phyloP scores from a whole-genome alignment of 352 stramenopile species.

The Thalassiosira livingstoniorum region DNA sequence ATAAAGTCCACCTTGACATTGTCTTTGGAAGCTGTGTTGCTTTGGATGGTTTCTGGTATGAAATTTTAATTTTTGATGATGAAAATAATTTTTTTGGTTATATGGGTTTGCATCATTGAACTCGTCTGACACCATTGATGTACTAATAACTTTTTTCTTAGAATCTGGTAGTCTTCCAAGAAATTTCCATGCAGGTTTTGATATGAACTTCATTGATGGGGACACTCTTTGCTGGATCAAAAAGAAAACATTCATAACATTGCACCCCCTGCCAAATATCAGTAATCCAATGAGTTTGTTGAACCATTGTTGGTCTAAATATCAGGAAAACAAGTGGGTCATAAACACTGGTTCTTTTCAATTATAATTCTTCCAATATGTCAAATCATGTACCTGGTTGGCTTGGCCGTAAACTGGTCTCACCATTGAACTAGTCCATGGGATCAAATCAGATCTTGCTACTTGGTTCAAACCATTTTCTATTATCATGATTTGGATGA shows the following conservation, averaged over 20 bases:
- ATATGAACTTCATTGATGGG: too few relatives aligned
- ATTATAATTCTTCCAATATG: conserved; percentile 18
- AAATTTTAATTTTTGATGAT: too few relatives aligned
- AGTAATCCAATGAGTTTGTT: conserved; percentile 40
- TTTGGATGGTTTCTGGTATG: conserved; percentile 17
- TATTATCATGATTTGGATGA: not conserved
- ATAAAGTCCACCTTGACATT: conserved; percentile 34
- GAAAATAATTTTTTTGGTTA: too few relatives aligned
- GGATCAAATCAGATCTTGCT: conserved; percentile 3
- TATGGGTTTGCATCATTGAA: conserved; percentile 7
- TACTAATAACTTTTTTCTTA: conserved; percentile 1
- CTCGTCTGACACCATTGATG: conserved; percentile 12
- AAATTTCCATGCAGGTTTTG: too few relatives aligned
- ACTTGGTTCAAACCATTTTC: conserved; percentile 25
- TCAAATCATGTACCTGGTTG: conserved; percentile 18
- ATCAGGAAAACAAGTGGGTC: conserved; percentile 25
- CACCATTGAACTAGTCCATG: conserved; percentile 19
- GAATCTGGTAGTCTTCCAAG: conserved; percentile 7
- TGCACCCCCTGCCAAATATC: not conserved
- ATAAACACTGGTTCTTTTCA: conserved; percentile 10
- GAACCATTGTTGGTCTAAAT: conserved; percentile 20
- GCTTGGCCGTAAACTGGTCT: not conserved
- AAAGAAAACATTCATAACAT: not conserved
- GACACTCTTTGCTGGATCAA: conserved; percentile 1
- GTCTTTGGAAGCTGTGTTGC: conserved; percentile 17